phyloP scores from a whole-genome alignment of 208 protist genomes.

The Trypanosoma cruzi region DNA sequence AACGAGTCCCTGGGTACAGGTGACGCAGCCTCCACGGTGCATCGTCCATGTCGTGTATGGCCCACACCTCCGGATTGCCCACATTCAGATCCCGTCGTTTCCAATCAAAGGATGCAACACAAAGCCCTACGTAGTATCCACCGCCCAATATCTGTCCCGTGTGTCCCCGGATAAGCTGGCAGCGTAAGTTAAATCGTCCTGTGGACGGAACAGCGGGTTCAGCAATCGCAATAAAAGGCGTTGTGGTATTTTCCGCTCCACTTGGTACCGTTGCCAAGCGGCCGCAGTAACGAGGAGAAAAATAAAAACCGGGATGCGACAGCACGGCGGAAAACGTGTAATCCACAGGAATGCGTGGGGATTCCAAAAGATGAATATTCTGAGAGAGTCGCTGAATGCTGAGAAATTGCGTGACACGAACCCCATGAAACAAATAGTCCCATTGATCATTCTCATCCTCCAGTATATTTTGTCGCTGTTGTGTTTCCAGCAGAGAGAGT shows the following conservation, averaged over 20 bases:
- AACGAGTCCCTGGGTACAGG: slow-evolving; percentile 51
- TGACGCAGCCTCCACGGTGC: slow-evolving; percentile 81
- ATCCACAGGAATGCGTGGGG: slow-evolving; percentile 48
- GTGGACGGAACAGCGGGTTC: slow-evolving; percentile 65
- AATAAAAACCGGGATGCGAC: slow-evolving; percentile 72
- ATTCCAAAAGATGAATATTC: slow-evolving; percentile 33
- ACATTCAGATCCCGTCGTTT: slow-evolving; percentile 67
- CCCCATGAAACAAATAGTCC: slow-evolving; percentile 80
- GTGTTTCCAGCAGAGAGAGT: slow-evolving; percentile 59
- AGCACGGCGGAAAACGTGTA: slow-evolving; percentile 75
- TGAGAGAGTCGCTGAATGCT: slow-evolving; percentile 45
- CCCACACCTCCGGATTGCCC: slow-evolving; percentile 80
- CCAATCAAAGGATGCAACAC: slow-evolving; percentile 67
- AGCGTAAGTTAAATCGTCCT: slow-evolving; percentile 74
- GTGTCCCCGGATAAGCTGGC: slow-evolving; percentile 81
- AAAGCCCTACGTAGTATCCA: slow-evolving; percentile 91
- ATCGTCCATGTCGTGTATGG: slow-evolving; percentile 91
- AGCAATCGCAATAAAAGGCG: slow-evolving; percentile 89
- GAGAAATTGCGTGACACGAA: slow-evolving; percentile 63
- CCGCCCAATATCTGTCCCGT: slow-evolving; percentile 90
- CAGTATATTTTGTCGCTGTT: slow-evolving; percentile 58
- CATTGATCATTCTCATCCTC: slow-evolving; percentile 81
- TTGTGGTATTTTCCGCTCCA: slow-evolving; percentile 50
- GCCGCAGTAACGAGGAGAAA: slow-evolving; percentile 77
- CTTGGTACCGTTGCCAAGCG: slow-evolving; percentile 77